Evolutionary conservation across 345 rosid species (phyloP).

Genomic region (Eutrema japonicum): DNA sequence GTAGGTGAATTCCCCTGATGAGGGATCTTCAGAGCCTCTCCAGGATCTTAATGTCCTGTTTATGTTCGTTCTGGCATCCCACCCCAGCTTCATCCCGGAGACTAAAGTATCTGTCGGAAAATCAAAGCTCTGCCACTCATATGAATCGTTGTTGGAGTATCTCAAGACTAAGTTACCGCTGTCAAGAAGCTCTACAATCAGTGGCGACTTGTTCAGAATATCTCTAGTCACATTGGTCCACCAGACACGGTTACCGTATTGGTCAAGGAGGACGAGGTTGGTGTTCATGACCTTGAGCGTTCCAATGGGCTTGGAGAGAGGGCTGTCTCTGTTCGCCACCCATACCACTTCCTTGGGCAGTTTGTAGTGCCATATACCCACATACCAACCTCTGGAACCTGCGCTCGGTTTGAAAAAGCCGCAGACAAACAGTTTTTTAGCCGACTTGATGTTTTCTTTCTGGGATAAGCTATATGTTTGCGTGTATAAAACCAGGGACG

Average conservation of each 20-base stretch:
- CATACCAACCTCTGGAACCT: slow-evolving; percentile 47
- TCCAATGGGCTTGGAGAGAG: slow-evolving; percentile 56
- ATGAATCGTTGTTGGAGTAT: slow-evolving; percentile 36
- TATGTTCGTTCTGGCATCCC: slow-evolving; percentile 53
- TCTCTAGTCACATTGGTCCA: slow-evolving; percentile 48
- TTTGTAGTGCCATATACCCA: slow-evolving; percentile 75
- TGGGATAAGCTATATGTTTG: no score
- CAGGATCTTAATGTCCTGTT: slow-evolving; percentile 57
- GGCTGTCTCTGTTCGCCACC: slow-evolving; percentile 50
- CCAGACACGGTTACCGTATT: slow-evolving; percentile 46
- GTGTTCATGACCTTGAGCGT: slow-evolving; percentile 45
- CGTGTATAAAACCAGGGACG: no score
- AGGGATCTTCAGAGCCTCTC: slow-evolving; percentile 58
- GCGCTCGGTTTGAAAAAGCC: not conserved
- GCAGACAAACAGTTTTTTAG: not conserved
- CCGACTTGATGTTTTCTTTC: not conserved
- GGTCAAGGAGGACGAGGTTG: slow-evolving; percentile 49
- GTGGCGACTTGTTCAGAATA: not conserved
- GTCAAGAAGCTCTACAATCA: slow-evolving; percentile 54
- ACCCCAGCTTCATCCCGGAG: slow-evolving; percentile 72
- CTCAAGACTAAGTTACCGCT: slow-evolving; percentile 64
- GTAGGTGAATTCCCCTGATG: slow-evolving; percentile 54
- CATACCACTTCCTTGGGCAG: slow-evolving; percentile 49
- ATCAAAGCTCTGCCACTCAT: slow-evolving; percentile 75
- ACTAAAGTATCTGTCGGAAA: slow-evolving; percentile 65